phyloP scores from a whole-genome alignment of 257 asterid genomes.

The Fraxinus excelsior region DNA sequence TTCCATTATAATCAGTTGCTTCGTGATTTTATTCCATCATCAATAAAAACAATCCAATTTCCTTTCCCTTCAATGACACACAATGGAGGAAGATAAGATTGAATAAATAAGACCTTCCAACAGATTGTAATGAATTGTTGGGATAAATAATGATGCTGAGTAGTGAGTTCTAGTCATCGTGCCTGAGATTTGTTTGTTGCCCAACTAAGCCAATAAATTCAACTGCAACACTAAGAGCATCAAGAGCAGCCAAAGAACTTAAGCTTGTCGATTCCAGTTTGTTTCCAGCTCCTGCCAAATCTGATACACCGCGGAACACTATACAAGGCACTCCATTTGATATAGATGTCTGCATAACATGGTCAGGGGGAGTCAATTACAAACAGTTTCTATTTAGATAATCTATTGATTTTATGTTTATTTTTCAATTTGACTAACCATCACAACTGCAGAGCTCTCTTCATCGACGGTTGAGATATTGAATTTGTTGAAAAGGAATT shows the following conservation, averaged over 20 bases:
- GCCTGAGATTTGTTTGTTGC: background rate
- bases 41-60: too few species aligned
- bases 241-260: background rate
- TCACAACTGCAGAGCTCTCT: background rate
- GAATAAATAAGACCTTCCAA: too few species aligned
- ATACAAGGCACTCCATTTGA: background rate
- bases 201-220: background rate
- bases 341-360: background rate
- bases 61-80: too few species aligned
- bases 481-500: background rate
- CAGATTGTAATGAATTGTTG: too few species aligned
- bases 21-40: too few species aligned
- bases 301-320: background rate
- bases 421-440: slow-evolving; percentile 1
- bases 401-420: background rate
- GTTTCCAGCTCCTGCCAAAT: background rate
- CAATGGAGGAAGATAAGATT: too few species aligned
- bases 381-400: background rate
- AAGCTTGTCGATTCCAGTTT: background rate
- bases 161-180: background rate
- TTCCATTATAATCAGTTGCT: background rate
- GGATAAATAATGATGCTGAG: background rate
- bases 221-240: background rate
- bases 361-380: background rate
- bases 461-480: background rate